Base-by-base conservation (phyloP, 2,329 filamentous ascomycete species). In the Acrocalymma vagum region DNA sequence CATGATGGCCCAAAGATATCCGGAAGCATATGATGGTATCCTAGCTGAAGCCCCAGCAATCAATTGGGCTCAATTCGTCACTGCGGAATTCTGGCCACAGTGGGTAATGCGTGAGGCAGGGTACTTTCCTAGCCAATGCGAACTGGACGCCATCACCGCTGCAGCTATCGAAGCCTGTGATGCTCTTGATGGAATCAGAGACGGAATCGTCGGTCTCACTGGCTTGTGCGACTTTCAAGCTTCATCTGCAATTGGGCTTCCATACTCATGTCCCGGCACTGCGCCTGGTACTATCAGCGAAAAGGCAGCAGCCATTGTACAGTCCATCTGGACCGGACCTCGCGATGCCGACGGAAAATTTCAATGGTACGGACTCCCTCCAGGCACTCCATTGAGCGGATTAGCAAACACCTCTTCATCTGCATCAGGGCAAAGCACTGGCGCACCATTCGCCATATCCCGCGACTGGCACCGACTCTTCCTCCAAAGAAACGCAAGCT, bases 21-120 rank as follows among this genome's bases (percentile, higher is more conserved):
- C 71, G 6, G 35, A 56, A 2, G 52, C 58, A 3, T 74, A 67
- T 38, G 63, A 76, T 15, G 65, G 67, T 0, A 63, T 70, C 13
- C 35, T 48, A 0, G 65, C 66, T 3, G 47, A 20, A 7, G 65
- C 66, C 1, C 62, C 67, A 2, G 65, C 58, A 0, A 40, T 65
- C 29, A 43, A 57, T 24, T 45, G 29, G 33, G 43, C 36, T 3
- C 22, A 46, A 14, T 30, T 62, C 5, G 18, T 51, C 6, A 24
- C 42, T 10, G 32, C 37, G 1, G 38, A 25, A 3, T 38, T 46
- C 13, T 62, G 52, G 41, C 42, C 54, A 8, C 51, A 58, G 24
- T 28, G 53, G 5, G 37, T 59, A 13, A 65, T 66, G 59, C 42
- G 53, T 9, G 39, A 54, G 14, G 32, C 42, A 17, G 35, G 36